Evolutionary conservation across 176 grass and related monocot genomes (phyloP), one percentile per base, ranked within the genome.

Genomic region (Chloris gayana): DNA sequence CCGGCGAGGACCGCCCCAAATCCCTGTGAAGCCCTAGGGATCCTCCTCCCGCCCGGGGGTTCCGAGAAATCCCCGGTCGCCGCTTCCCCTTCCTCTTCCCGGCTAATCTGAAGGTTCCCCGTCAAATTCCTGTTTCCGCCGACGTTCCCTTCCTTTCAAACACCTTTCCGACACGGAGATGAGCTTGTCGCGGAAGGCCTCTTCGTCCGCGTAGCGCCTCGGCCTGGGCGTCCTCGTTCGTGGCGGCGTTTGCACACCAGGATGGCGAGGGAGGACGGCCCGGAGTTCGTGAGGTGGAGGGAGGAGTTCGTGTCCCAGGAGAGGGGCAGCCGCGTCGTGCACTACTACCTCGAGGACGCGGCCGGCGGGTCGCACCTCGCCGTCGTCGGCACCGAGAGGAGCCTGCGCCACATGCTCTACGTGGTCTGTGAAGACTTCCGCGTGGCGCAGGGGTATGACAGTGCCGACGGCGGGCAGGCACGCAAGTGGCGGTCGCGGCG

Each of bases 401-500:
- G 97, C 85, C 86, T 99, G 57, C 84, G 97, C 50, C 97, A 99
- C 85, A 99, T 99, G 97, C 84, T 96, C 50, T 96, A 96, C 49
- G 93, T 99, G 1, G 91, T 94, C 14, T 87, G 88, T 0, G 97
- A 99, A 27, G 91, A 99, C 25, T 99, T 99, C 74, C 83, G 67
- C 32, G 56, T 70, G 73, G 45, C 64, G 33, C 78, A 76, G 79
- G 88, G 67, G 1, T 68, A 60, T n/a, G 68, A 86, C 22, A 78
- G 59, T 14, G 56, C 67, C 31, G 82, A 83, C 4, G 70, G 78
- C 14, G 88, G 76, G 30, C 70, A 84, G 14, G 70, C 78, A 3
- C 88, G 90, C 71, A 99, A 99, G 82, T 99, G 97, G 97, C 74
- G 97, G 21, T 99, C 97, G 2, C 91, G 90, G 49, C 90, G 97